Evolutionary conservation across 192 early-diverging fungal species (phyloP).

Genomic region (Podochytrium sp.): DNA sequence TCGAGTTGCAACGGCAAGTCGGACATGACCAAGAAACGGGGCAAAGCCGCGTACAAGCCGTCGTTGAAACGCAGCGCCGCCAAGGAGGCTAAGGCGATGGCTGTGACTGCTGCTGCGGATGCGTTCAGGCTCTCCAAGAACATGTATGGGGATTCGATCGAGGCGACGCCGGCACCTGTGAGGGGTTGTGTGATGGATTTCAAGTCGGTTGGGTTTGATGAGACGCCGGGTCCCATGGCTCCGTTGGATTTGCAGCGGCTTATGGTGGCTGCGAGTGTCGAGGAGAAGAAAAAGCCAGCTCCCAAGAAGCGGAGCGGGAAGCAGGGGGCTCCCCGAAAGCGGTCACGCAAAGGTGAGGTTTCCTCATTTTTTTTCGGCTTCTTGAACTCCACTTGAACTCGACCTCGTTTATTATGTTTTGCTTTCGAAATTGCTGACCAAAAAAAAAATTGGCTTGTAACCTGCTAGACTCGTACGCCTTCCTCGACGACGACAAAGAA

Average conservation of each 20-base stretch:
- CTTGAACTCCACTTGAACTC: too few species aligned
- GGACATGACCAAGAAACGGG: too few species aligned
- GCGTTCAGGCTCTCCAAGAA: constrained; percentile 5
- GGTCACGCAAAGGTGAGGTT: too few species aligned
- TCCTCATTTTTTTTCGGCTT: too few species aligned
- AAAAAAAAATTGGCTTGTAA: too few species aligned
- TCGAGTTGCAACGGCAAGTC: too few species aligned
- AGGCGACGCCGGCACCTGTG: background rate
- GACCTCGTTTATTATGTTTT: too few species aligned
- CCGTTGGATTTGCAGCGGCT: background rate
- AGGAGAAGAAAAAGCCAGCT: background rate
- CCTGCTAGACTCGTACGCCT: too few species aligned
- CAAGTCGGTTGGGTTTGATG: background rate
- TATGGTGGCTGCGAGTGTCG: background rate
- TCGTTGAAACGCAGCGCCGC: background rate
- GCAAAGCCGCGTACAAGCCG: background rate
- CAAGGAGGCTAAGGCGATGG: constrained; percentile 1
- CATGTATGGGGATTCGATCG: background rate
- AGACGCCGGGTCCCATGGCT: background rate
- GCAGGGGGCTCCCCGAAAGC: too few species aligned
- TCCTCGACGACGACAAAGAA: too few species aligned
- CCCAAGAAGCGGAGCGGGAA: too few species aligned
- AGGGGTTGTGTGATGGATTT: background rate
- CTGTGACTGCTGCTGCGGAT: constrained; percentile 18
- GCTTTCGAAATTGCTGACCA: too few species aligned